phyloP scores from a whole-genome alignment of 1,139 yeast genomes.

The Blastobotrys ciferrii region DNA sequence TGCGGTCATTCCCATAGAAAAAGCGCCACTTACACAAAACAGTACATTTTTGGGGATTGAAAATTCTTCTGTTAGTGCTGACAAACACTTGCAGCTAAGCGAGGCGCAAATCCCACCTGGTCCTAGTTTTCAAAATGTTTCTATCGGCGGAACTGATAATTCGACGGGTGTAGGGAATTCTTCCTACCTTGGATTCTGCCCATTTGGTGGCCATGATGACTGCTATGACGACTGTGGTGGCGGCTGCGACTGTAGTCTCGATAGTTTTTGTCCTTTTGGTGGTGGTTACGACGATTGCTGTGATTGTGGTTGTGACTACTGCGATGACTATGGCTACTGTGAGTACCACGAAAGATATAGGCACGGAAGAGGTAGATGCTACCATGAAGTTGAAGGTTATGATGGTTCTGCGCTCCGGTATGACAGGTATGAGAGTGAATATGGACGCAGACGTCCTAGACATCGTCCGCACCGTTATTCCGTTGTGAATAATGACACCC shows the following conservation, averaged over 20 bases:
- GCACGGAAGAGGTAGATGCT: no score
- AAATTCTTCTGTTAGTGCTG: neutral
- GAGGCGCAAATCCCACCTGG: neutral
- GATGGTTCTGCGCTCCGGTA: no score
- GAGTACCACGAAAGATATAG: neutral
- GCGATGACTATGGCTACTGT: neutral
- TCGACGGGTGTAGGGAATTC: neutral
- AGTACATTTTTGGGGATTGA: neutral
- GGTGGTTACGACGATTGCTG: neutral
- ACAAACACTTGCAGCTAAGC: neutral
- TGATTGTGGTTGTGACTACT: neutral
- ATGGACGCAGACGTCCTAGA: no score
- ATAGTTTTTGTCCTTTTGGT: neutral
- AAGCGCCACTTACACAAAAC: neutral
- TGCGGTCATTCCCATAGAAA: neutral
- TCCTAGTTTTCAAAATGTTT: neutral
- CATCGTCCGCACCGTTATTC: no score
- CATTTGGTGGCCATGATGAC: constrained; percentile 3
- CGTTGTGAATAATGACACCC: no score
- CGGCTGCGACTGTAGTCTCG: neutral
- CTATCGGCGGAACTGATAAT: neutral
- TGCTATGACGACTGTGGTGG: neutral
- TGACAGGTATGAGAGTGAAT: no score
- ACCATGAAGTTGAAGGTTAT: no score
- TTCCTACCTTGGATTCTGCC: neutral